These are phyloP conservation scores for Pseudocercospora ulei DNA, from an alignment of 2,329 filamentous ascomycete species.

Conservation along the genomic window DNA sequence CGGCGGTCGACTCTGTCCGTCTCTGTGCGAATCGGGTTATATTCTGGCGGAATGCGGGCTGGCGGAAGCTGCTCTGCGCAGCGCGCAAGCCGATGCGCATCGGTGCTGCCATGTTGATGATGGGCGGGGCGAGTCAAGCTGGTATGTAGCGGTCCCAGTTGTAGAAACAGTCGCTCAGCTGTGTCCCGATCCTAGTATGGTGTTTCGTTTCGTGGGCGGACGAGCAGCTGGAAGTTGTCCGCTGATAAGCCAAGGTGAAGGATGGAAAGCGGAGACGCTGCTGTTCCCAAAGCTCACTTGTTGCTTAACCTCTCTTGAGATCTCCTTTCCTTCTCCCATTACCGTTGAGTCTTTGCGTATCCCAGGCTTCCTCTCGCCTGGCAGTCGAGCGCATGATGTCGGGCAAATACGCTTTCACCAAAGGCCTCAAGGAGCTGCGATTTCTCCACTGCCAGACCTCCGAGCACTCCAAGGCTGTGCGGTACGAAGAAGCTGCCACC, in stretches of 20 bases:
- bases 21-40: conserved; percentile 46
- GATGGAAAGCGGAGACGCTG: conserved; percentile 30
- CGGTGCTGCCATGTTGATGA: conserved; percentile 37
- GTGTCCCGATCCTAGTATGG: background rate
- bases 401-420: conserved; percentile 81
- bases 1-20: conserved; percentile 56
- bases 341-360: background rate
- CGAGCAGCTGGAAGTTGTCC: background rate
- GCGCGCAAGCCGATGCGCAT: conserved; percentile 51
- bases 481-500: conserved; percentile 47
- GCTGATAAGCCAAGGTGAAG: conserved; percentile 30
- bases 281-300: background rate
- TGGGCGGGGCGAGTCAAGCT: conserved; percentile 29
- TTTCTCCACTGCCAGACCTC: conserved; percentile 96
- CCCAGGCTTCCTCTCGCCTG: conserved; percentile 1
- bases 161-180: background rate
- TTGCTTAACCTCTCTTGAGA: background rate
- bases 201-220: background rate
- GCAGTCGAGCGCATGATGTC: conserved; percentile 53
- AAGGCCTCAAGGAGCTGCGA: conserved; percentile 84
- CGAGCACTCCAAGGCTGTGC: conserved; percentile 76
- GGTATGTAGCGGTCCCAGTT: background rate
- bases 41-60: conserved; percentile 44
- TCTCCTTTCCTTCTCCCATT: background rate
- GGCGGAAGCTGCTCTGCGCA: conserved; percentile 46